phyloP scores from a whole-genome alignment of 129 eudicot species.

The Tagetes patula region DNA sequence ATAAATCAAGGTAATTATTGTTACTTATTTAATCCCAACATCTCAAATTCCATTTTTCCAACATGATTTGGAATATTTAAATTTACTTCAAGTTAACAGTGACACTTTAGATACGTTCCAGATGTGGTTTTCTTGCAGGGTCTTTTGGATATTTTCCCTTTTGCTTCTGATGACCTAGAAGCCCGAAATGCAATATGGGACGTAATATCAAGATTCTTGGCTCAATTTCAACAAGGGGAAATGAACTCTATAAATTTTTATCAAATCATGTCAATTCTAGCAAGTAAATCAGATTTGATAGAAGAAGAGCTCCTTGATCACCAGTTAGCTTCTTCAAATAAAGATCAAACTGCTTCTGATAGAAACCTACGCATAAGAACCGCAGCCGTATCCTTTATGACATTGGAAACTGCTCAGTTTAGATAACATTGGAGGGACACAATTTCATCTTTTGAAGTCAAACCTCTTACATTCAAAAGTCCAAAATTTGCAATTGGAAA shows the following conservation, averaged over 20 bases:
- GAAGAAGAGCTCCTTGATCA: slow-evolving; percentile 79
- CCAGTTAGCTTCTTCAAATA: slow-evolving; percentile 44
- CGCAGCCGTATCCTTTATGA: slow-evolving; percentile 76
- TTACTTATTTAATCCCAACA: not conserved
- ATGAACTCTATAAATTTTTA: slow-evolving; percentile 41
- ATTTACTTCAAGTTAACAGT: slow-evolving; percentile 3
- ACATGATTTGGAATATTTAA: slow-evolving; percentile 10
- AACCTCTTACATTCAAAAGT: not conserved
- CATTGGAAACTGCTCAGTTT: not conserved
- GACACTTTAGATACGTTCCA: slow-evolving; percentile 43
- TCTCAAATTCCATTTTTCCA: slow-evolving; percentile 8
- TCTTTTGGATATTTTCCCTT: slow-evolving; percentile 68
- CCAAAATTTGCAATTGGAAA: slow-evolving; percentile 16
- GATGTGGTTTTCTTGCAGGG: slow-evolving; percentile 75
- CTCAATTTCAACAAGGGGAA: slow-evolving; percentile 43
- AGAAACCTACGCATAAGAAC: slow-evolving; percentile 37
- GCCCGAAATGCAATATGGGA: slow-evolving; percentile 92
- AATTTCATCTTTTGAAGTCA: slow-evolving; percentile 23
- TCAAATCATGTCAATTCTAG: slow-evolving; percentile 47
- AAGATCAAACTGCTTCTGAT: slow-evolving; percentile 29
- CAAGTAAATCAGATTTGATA: slow-evolving; percentile 60
- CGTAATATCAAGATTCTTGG: slow-evolving; percentile 55
- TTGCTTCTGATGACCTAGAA: slow-evolving; percentile 79
- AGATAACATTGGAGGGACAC: not conserved
- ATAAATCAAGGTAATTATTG: slow-evolving; percentile 54